These are phyloP conservation scores for Macrolepiota dolichaula DNA, from an alignment of 768 basidiomycete genomes.

Conservation along the genomic window DNA sequence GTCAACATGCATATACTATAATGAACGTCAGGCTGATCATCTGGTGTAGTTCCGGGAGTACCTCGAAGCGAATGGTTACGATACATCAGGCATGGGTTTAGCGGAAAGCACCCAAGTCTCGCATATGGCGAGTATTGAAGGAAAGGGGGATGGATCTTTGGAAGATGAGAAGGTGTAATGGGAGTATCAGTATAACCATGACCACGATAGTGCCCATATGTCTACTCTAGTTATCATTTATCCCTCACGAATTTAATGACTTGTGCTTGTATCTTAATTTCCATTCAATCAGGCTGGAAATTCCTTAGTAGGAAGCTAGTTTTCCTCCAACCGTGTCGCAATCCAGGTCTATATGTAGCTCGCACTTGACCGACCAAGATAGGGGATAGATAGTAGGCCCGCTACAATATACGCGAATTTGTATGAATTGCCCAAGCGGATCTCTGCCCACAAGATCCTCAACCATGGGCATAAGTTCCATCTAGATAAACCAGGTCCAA, in stretches of 20 bases:
- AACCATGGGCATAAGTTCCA: too few species aligned
- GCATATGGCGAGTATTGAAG: conserved; percentile 21
- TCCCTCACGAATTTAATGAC: background rate
- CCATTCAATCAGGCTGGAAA: background rate
- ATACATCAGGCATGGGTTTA: conserved; percentile 71
- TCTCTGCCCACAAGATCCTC: too few species aligned
- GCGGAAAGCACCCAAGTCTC: conserved; percentile 23
- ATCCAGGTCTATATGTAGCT: too few species aligned
- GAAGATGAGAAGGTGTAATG: conserved; percentile 11
- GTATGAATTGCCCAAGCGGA: too few species aligned
- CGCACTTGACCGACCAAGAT: too few species aligned
- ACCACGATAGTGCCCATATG: background rate
- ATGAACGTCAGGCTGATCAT: conserved; percentile 3
- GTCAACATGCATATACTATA: background rate
- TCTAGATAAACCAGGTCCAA: too few species aligned
- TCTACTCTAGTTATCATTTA: background rate
- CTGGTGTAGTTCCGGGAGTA: conserved; percentile 73
- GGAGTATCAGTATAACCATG: background rate
- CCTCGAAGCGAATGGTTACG: conserved; percentile 75
- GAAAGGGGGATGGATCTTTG: conserved; percentile 10
- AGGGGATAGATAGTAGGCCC: too few species aligned
- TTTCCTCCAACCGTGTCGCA: too few species aligned
- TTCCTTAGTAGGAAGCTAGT: too few species aligned
- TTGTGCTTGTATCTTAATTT: background rate
- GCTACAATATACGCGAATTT: too few species aligned